Percentiles rank a stretch among this genome's conserved stretches.
phyloP scores from a whole-genome alignment of 768 basidiomycete species.

The Floccularia luteovirens region DNA sequence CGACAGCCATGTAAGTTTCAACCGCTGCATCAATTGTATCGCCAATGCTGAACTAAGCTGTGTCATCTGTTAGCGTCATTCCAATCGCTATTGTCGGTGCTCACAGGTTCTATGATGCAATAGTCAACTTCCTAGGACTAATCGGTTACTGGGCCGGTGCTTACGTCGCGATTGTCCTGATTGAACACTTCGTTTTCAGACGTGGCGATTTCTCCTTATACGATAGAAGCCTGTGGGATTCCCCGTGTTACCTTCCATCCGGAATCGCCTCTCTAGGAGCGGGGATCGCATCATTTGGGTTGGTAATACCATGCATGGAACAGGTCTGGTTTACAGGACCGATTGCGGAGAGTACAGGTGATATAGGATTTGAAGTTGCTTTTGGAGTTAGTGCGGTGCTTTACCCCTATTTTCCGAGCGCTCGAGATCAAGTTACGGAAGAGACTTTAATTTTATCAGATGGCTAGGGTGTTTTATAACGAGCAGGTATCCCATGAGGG shows the following conservation, averaged over 20 bases:
- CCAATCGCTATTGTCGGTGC: constrained; percentile 70
- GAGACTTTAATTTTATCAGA: constrained; percentile 5
- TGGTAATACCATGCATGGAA: constrained; percentile 62
- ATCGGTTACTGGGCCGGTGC: constrained; percentile 64
- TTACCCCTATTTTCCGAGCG: constrained; percentile 50
- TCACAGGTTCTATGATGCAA: constrained; percentile 61
- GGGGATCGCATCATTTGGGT: constrained; percentile 40
- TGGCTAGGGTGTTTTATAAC: too few species aligned
- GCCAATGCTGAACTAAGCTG: neutral
- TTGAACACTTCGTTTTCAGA: constrained; percentile 68
- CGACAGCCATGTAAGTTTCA: constrained; percentile 56
- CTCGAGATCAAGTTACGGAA: constrained; percentile 31
- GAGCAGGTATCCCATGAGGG: too few species aligned
- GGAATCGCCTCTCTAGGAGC: constrained; percentile 63
- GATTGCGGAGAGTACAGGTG: constrained; percentile 60
- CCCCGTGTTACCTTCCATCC: constrained; percentile 46
- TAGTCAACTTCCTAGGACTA: constrained; percentile 70
- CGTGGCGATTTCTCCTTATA: constrained; percentile 44
- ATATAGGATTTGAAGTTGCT: constrained; percentile 78
- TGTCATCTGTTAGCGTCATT: constrained; percentile 40
- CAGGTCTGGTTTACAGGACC: constrained; percentile 77
- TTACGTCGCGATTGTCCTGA: constrained; percentile 52
- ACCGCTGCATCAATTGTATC: too few species aligned
- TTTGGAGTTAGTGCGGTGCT: constrained; percentile 45
- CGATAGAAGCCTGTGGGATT: constrained; percentile 50